These are phyloP conservation scores for Apiospora sp. DNA, from an alignment of 2,329 filamentous ascomycete species.

Conservation along the genomic window DNA sequence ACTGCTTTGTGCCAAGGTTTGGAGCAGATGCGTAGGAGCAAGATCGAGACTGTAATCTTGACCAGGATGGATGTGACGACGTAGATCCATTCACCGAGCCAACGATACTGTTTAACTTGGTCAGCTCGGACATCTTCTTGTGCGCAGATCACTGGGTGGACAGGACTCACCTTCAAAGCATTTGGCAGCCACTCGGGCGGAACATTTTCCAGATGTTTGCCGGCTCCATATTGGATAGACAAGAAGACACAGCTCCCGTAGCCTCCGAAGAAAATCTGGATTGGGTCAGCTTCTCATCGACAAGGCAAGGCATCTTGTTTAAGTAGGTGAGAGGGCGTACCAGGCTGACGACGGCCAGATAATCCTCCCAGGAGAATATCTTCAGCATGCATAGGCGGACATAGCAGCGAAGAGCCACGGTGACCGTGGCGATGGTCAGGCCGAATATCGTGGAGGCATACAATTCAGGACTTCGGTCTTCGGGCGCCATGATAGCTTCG, in stretches of 20 bases:
- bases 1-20: slow-evolving; percentile 43
- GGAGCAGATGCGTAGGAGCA: slow-evolving; percentile 49
- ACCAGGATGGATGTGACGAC: slow-evolving; percentile 48
- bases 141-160: background rate
- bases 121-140: background rate
- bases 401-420: slow-evolving; percentile 40
- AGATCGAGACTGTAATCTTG: slow-evolving; percentile 49
- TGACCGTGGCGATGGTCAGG: slow-evolving; percentile 27
- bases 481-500: slow-evolving; percentile 21
- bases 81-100: slow-evolving; percentile 48
- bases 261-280: slow-evolving; percentile 33
- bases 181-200: slow-evolving; percentile 32
- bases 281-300: too few relatives aligned
- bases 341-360: slow-evolving; percentile 36
- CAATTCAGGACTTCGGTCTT: slow-evolving; percentile 17
- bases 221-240: slow-evolving; percentile 35
- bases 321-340: slow-evolving; percentile 29
- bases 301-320: too few relatives aligned
- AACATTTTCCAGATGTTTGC: slow-evolving; percentile 33
- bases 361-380: slow-evolving; percentile 38
- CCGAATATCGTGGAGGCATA: slow-evolving; percentile 4
- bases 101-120: slow-evolving; percentile 37
- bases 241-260: slow-evolving; percentile 34
- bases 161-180: slow-evolving; percentile 35
- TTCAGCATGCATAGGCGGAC: slow-evolving; percentile 36